These are phyloP conservation scores for Bocquillonia castaneifolia DNA, from an alignment of 441 rosid species.

Conservation along the genomic window DNA sequence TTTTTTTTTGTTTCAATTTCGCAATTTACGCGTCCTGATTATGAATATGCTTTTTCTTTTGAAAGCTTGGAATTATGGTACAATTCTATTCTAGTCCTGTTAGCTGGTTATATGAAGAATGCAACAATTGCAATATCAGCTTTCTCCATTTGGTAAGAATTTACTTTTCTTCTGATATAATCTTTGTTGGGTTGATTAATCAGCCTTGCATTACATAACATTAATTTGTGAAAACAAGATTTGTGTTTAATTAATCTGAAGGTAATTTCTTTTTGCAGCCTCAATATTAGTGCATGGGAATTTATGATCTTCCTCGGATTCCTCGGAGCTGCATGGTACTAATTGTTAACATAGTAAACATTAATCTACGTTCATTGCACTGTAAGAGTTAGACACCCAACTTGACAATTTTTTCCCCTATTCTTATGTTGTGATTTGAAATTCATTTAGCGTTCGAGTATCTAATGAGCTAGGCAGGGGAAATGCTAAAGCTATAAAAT, in stretches of 20 bases:
- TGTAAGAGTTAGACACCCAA: too few species aligned
- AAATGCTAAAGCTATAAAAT: conserved; percentile 30
- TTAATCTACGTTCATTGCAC: too few species aligned
- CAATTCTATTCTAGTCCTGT: conserved; percentile 42
- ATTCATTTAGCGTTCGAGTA: conserved; percentile 35
- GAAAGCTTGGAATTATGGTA: conserved; percentile 65
- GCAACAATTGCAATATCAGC: conserved; percentile 51
- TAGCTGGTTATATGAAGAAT: conserved; percentile 60
- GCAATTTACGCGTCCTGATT: background rate
- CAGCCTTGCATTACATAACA: background rate
- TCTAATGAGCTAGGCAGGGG: conserved; percentile 48
- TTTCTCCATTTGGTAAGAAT: conserved; percentile 59
- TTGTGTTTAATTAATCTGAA: background rate
- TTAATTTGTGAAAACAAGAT: background rate
- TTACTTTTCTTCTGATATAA: background rate
- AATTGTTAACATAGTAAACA: too few species aligned
- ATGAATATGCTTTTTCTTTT: background rate
- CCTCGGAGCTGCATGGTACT: conserved; percentile 31
- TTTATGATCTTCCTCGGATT: conserved; percentile 34
- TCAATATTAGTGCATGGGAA: conserved; percentile 47
- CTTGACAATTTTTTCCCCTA: background rate
- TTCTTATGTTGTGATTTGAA: background rate
- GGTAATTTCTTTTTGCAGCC: conserved; percentile 29
- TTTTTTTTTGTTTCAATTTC: background rate
- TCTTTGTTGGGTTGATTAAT: background rate